These are phyloP conservation scores for Cytospora piceae DNA, from an alignment of 2,329 filamentous ascomycete genomes.

Conservation along the genomic window DNA sequence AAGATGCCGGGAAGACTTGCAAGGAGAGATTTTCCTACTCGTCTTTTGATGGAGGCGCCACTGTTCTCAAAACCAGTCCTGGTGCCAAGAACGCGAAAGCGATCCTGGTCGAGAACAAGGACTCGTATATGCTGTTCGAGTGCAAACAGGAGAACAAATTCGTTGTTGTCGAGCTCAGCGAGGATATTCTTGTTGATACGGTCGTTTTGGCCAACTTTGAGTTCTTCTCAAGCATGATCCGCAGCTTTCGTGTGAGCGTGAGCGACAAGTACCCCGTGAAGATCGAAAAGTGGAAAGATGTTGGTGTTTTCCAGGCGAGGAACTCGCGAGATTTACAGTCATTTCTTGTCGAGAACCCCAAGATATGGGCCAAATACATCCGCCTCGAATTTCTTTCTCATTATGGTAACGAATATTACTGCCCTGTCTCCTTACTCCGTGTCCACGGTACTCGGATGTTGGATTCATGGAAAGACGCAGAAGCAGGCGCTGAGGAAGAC, in stretches of 20 bases:
- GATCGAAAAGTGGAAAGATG: constrained; percentile 83
- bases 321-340: constrained; percentile 94
- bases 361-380: constrained; percentile 94
- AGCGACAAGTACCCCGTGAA: constrained; percentile 95
- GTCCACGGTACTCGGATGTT: constrained; percentile 97
- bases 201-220: constrained; percentile 98
- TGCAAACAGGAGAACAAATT: constrained; percentile 89
- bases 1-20: constrained; percentile 95
- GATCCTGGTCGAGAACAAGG: constrained; percentile 94
- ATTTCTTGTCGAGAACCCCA: constrained; percentile 89
- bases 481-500: constrained; percentile 67
- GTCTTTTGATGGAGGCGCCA: constrained; percentile 95
- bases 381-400: constrained; percentile 90
- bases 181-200: constrained; percentile 85
- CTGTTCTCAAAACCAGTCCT: constrained; percentile 84
- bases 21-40: constrained; percentile 98
- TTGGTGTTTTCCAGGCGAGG: constrained; percentile 87
- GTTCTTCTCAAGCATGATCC: constrained; percentile 97
- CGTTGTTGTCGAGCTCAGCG: constrained; percentile 90
- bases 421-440: constrained; percentile 84
- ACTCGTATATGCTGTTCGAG: constrained; percentile 96
- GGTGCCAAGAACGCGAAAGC: constrained; percentile 87
- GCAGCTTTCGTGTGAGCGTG: constrained; percentile 87
- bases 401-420: constrained; percentile 96
- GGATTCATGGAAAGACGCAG: constrained; percentile 86